Conservation (phyloP, 371 early-diverging fungal genomes). For the Actinomortierella wolfii region DNA sequence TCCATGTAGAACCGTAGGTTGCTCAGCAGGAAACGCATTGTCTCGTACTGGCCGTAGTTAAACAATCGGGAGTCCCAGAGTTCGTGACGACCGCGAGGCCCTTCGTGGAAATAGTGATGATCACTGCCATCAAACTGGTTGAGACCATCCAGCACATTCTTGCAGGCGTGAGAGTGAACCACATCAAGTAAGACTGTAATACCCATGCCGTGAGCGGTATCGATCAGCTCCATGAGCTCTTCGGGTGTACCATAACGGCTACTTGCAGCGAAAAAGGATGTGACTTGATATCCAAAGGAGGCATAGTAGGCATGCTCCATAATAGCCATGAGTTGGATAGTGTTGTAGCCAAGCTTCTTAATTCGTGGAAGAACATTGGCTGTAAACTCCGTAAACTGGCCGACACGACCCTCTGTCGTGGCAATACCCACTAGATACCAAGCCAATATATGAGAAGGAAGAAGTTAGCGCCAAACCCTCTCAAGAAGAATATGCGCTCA, state of each 20-base stretch:
- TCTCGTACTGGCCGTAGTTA: conserved; percentile 91
- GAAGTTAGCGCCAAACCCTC: neutral
- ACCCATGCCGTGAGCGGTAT: conserved; percentile 92
- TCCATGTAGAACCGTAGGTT: conserved; percentile 93
- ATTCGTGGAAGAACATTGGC: conserved; percentile 88
- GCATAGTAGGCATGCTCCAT: conserved; percentile 99
- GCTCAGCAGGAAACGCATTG: conserved; percentile 90
- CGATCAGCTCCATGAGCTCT: conserved; percentile 86
- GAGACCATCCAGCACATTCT: conserved; percentile 93
- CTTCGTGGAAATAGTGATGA: conserved; percentile 95
- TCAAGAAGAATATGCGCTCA: neutral
- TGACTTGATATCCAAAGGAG: conserved; percentile 96
- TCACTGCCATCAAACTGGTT: conserved; percentile 96
- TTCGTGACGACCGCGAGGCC: conserved; percentile 84
- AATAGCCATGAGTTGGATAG: conserved; percentile 96
- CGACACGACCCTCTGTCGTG: conserved; percentile 80
- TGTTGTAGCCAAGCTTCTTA: conserved; percentile 88
- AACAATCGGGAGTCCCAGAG: conserved; percentile 95
- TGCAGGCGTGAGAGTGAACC: conserved; percentile 97
- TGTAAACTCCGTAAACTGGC: conserved; percentile 88
- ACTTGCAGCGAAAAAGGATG: conserved; percentile 91
- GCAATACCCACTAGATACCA: conserved; percentile 85
- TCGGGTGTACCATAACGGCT: conserved; percentile 94
- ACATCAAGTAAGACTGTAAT: conserved; percentile 91
- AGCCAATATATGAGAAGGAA: neutral